Conservation (phyloP, 2,329 filamentous ascomycete genomes). For the Malbranchea zuffiana region DNA sequence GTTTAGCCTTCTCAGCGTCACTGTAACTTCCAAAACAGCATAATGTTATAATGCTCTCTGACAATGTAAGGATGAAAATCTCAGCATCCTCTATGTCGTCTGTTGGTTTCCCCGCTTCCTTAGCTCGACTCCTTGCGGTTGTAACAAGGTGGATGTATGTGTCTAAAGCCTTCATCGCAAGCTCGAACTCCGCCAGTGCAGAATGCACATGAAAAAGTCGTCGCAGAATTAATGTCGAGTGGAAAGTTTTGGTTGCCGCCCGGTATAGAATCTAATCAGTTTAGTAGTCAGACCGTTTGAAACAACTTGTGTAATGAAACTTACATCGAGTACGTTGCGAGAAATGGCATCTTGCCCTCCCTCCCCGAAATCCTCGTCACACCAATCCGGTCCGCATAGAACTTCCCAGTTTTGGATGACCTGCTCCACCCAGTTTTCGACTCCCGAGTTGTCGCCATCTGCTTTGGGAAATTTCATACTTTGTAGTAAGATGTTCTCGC, state of each 20-base stretch:
- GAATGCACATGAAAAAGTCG: constrained; percentile 81
- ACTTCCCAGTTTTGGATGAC: constrained; percentile 79
- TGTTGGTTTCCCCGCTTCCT: constrained; percentile 52
- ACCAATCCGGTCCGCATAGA: constrained; percentile 69
- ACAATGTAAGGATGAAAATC: constrained; percentile 63
- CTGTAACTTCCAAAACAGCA: constrained; percentile 67
- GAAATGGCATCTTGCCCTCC: constrained; percentile 67
- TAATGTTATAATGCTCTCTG: constrained; percentile 67
- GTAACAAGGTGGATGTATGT: constrained; percentile 84
- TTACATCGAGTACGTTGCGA: constrained; percentile 60
- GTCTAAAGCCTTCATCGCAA: constrained; percentile 82
- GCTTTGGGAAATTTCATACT: constrained; percentile 79
- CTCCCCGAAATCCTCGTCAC: constrained; percentile 66
- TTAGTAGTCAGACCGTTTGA: constrained; percentile 9
- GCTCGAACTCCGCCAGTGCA: constrained; percentile 77
- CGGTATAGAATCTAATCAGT: constrained; percentile 62
- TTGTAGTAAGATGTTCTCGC: constrained; percentile 65
- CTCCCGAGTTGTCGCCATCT: constrained; percentile 62
- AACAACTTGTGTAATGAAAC: constrained; percentile 12
- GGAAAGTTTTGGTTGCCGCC: constrained; percentile 84
- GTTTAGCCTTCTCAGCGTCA: constrained; percentile 67
- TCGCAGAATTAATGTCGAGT: constrained; percentile 79
- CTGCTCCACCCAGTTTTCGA: constrained; percentile 70
- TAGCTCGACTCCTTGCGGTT: constrained; percentile 70
- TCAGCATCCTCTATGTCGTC: constrained; percentile 72